Conservation (phyloP, 306 rosid genomes). For the Vigna reflexopilosa region DNA sequence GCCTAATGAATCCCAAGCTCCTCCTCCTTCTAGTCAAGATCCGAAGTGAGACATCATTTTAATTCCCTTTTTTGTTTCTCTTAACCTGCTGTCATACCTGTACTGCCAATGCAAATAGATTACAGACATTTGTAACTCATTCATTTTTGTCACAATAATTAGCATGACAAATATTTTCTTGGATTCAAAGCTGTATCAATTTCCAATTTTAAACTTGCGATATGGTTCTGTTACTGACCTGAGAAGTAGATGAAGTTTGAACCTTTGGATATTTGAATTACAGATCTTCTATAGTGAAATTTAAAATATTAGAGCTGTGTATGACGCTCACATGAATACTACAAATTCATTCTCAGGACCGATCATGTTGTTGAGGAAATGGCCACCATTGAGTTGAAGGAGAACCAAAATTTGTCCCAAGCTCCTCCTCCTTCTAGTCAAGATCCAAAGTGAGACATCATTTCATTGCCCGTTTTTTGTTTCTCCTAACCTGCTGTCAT, state of each 20-base stretch:
- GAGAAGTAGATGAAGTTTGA: constrained; percentile 10
- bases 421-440: not conserved
- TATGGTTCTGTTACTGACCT: not conserved
- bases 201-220: not conserved
- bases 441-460: constrained; percentile 34
- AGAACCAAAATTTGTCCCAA: constrained; percentile 38
- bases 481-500: not conserved
- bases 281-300: not conserved
- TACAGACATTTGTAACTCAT: constrained; percentile 7
- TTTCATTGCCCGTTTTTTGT: not conserved
- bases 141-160: constrained; percentile 43
- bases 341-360: constrained; percentile 63
- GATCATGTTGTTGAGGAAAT: constrained; percentile 77
- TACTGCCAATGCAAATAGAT: constrained; percentile 7
- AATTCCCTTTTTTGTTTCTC: not conserved
- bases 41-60: constrained; percentile 35
- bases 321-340: constrained; percentile 75
- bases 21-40: not conserved
- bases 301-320: constrained; percentile 49
- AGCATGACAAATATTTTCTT: constrained; percentile 26
- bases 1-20: not conserved
- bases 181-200: constrained; percentile 5
- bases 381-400: constrained; percentile 59
- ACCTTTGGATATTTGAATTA: not conserved
- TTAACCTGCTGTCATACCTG: constrained; percentile 15